phyloP scores from a whole-genome alignment of 345 rosid species.

The Odontarrhena argentea region DNA sequence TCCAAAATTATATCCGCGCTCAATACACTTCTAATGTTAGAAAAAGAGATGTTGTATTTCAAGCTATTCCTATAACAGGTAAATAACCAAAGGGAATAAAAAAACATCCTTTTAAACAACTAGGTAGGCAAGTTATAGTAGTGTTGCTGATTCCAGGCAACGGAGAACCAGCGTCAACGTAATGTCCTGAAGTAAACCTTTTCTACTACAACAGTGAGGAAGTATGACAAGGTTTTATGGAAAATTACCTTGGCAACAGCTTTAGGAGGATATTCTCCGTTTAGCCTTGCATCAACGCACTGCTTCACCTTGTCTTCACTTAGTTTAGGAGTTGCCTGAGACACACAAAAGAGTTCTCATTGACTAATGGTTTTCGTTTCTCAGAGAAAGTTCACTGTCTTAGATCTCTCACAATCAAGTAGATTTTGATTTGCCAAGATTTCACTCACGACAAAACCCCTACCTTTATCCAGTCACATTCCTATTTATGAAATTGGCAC shows the following conservation, averaged over 20 bases:
- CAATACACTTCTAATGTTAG: slow-evolving; percentile 1
- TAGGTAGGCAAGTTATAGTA: slow-evolving; percentile 1
- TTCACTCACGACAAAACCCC: slow-evolving; percentile 5
- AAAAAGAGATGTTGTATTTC: background rate
- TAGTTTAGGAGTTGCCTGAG: slow-evolving; percentile 78
- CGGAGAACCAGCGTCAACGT: slow-evolving; percentile 5
- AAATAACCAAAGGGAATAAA: background rate
- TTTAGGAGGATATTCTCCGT: slow-evolving; percentile 72
- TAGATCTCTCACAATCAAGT: slow-evolving; percentile 9
- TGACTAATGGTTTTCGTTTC: background rate
- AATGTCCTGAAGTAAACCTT: slow-evolving; percentile 3
- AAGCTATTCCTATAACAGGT: slow-evolving; percentile 18
- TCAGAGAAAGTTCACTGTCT: slow-evolving; percentile 6
- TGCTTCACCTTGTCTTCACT: slow-evolving; percentile 83
- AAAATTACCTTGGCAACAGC: slow-evolving; percentile 71
- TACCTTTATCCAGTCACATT: background rate
- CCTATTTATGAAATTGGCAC: background rate
- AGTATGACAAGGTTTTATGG: slow-evolving; percentile 13
- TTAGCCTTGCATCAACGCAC: slow-evolving; percentile 72
- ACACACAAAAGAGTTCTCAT: slow-evolving; percentile 11
- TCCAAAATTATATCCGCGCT: background rate
- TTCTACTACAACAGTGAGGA: slow-evolving; percentile 2
- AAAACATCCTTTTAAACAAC: background rate
- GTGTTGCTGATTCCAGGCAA: background rate
- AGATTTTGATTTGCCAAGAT: background rate